A percentile compares a stretch with the other conserved stretches of the same genome.
phyloP scores from a whole-genome alignment of 2,329 filamentous ascomycete genomes.

The Emergomyces pasteurianus region DNA sequence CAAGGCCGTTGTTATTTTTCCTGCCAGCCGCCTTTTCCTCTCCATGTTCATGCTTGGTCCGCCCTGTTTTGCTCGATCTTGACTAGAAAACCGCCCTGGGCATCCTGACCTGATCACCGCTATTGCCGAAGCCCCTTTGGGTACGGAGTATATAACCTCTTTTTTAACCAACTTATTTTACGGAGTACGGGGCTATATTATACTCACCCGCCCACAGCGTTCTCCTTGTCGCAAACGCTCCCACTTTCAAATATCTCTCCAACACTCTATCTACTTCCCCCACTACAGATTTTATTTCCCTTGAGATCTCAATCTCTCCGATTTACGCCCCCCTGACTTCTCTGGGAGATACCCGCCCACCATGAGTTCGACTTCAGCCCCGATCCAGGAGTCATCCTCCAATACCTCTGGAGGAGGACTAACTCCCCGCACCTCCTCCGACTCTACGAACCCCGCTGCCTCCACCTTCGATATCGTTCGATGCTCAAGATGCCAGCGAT shows the following conservation, averaged over 20 bases:
- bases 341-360: background rate
- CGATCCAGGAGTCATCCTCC: constrained; percentile 20
- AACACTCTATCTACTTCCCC: background rate
- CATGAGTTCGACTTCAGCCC: constrained; percentile 29
- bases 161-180: background rate
- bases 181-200: background rate
- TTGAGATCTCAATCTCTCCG: background rate
- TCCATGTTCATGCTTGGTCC: background rate
- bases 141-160: background rate
- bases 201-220: background rate
- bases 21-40: background rate
- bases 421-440: constrained; percentile 14
- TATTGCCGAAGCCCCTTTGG: background rate
- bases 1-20: background rate
- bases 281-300: background rate
- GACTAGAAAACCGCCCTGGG: background rate
- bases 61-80: constrained; percentile 2
- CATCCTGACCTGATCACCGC: background rate
- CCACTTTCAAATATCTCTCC: background rate
- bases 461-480: constrained; percentile 31
- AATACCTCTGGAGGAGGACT: constrained; percentile 13
- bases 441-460: constrained; percentile 14
- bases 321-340: background rate
- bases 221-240: background rate
- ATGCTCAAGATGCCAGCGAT: constrained; percentile 38